Conservation (phyloP, 2,329 filamentous ascomycete genomes). For the Verticillium nubilum region DNA sequence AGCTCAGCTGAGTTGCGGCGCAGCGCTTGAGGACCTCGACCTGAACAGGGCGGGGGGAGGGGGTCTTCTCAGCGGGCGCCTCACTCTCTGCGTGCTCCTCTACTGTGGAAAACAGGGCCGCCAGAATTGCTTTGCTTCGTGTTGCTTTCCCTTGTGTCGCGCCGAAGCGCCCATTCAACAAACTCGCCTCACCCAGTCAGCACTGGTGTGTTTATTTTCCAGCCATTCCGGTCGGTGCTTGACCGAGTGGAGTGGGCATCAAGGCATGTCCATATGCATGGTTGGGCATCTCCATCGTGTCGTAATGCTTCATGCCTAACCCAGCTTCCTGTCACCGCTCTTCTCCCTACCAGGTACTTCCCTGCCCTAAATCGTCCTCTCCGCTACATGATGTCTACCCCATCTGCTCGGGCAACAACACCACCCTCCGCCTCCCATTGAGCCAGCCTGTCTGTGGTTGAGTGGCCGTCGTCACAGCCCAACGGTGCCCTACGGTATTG, state of each 20-base stretch:
- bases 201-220: neutral
- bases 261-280: constrained; percentile 9
- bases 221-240: neutral
- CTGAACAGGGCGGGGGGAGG: neutral
- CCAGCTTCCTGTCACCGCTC: constrained; percentile 21
- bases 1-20: neutral
- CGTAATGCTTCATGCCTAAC: constrained; percentile 14
- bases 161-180: neutral
- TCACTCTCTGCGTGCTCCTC: neutral
- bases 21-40: neutral
- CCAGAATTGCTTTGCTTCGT: neutral
- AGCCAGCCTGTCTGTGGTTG: neutral
- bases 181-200: neutral
- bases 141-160: neutral
- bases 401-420: constrained; percentile 17
- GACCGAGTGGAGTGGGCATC: constrained; percentile 11
- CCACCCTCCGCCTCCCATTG: constrained; percentile 14
- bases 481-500: constrained; percentile 19
- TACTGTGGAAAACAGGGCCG: neutral
- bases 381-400: constrained; percentile 19
- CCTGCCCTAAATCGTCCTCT: constrained; percentile 22
- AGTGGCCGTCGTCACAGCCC: constrained; percentile 18
- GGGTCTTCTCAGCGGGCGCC: neutral
- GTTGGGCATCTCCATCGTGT: constrained; percentile 14
- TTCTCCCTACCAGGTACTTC: constrained; percentile 25